Evolutionary conservation across 177 flowering plant species (phyloP).

Genomic region (Telopea speciosissima): DNA sequence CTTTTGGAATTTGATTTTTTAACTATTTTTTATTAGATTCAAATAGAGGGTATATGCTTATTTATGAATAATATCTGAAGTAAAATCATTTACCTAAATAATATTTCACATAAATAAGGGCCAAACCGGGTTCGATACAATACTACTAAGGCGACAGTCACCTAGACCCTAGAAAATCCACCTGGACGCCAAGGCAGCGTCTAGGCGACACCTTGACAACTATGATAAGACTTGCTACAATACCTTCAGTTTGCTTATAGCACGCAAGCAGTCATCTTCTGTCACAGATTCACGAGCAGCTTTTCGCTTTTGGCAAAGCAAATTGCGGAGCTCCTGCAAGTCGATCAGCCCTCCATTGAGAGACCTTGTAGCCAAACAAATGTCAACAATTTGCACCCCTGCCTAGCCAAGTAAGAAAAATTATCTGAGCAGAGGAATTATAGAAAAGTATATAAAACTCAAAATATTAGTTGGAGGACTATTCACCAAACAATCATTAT

Average conservation of each 20-base stretch:
- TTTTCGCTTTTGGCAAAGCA: slow-evolving; percentile 74
- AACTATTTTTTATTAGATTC: too few species aligned
- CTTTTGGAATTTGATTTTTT: too few species aligned
- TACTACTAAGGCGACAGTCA: too few species aligned
- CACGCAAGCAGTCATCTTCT: slow-evolving; percentile 96
- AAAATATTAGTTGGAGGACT: not conserved
- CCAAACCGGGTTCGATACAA: too few species aligned
- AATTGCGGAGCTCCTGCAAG: slow-evolving; percentile 70
- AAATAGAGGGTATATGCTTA: too few species aligned
- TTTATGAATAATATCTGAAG: too few species aligned
- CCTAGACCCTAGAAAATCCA: too few species aligned
- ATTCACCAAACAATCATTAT: too few species aligned
- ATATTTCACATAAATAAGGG: too few species aligned
- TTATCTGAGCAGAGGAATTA: slow-evolving; percentile 7
- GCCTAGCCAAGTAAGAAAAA: slow-evolving; percentile 26
- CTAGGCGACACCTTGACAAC: too few species aligned
- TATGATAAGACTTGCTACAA: slow-evolving; percentile 2
- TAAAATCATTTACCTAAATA: too few species aligned
- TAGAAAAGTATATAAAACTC: not conserved
- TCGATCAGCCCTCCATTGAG: slow-evolving; percentile 90
- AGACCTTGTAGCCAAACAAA: slow-evolving; percentile 88
- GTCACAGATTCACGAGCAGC: slow-evolving; percentile 79
- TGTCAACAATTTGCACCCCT: slow-evolving; percentile 87
- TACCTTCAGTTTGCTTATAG: slow-evolving; percentile 94
- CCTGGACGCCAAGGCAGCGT: too few species aligned